Conservation (phyloP, 371 early-diverging fungal species). For the Blyttiomyces sp. region DNA sequence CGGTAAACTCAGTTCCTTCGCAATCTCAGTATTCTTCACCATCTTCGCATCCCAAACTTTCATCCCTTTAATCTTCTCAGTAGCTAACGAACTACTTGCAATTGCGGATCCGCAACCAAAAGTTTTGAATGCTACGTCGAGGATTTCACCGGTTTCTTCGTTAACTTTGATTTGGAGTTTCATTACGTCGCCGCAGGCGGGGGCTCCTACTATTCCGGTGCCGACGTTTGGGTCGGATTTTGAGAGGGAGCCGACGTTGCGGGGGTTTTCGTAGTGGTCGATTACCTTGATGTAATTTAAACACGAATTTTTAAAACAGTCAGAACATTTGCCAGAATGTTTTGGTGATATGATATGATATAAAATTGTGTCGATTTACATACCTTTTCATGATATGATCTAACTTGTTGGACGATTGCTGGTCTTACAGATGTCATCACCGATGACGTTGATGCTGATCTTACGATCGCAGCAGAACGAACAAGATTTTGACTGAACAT, state of each 20-base stretch:
- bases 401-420: no score
- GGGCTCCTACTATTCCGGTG: slow-evolving; percentile 97
- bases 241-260: slow-evolving; percentile 95
- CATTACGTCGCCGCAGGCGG: slow-evolving; percentile 99
- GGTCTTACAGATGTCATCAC: no score
- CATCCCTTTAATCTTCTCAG: slow-evolving; percentile 93
- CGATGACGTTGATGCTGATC: no score
- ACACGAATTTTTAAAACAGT: no score
- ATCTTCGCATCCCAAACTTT: slow-evolving; percentile 83
- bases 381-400: no score
- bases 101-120: slow-evolving; percentile 99
- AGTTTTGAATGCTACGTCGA: slow-evolving; percentile 98
- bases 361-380: no score
- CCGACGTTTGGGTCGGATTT: slow-evolving; percentile 86
- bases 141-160: slow-evolving; percentile 81
- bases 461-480: no score
- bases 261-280: slow-evolving; percentile 68
- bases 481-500: no score
- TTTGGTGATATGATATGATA: no score
- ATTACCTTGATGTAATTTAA: slow-evolving; percentile 37
- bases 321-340: no score
- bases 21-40: slow-evolving; percentile 97
- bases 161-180: slow-evolving; percentile 97
- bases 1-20: slow-evolving; percentile 92
- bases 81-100: slow-evolving; percentile 90